Evolutionary conservation across 495 filamentous ascomycete genomes (phyloP).

Genomic region (Cairneyella variabilis): DNA sequence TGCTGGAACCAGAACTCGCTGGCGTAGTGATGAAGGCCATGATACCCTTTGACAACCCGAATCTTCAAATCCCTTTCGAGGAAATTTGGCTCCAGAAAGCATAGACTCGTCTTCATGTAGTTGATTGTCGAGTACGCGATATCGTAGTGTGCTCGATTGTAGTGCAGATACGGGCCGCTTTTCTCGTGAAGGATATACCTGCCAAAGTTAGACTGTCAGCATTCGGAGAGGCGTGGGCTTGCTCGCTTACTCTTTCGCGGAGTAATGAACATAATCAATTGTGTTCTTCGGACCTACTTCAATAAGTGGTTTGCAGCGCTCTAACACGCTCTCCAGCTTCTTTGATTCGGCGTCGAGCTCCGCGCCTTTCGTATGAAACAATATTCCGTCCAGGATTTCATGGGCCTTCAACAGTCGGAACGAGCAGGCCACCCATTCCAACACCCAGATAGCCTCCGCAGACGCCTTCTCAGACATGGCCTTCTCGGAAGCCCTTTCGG

Average conservation of each 20-base stretch:
- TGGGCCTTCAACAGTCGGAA: not conserved
- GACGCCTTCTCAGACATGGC: not conserved
- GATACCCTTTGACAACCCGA: not conserved
- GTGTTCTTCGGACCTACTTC: not conserved
- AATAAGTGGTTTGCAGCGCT: not conserved
- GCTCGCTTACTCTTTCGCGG: not conserved
- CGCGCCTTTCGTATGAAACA: not conserved
- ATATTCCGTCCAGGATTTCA: slow-evolving; percentile 4
- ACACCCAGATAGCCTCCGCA: not conserved
- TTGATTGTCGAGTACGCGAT: not conserved
- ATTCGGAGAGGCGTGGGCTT: too few relatives aligned
- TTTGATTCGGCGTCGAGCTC: not conserved
- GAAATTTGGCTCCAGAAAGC: not conserved
- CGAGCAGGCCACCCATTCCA: slow-evolving; percentile 10
- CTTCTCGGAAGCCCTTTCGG: too few relatives aligned
- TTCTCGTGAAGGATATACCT: not conserved
- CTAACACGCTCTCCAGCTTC: not conserved
- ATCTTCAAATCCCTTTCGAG: not conserved
- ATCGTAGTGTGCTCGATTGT: not conserved
- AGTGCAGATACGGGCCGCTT: not conserved
- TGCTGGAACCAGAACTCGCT: not conserved
- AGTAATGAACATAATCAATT: not conserved
- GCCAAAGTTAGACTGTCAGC: too few relatives aligned
- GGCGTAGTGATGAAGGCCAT: not conserved
- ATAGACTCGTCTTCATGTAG: not conserved